Base-by-base conservation (phyloP, 805 yeast genomes). In the Kluyveromyces siamensis region DNA sequence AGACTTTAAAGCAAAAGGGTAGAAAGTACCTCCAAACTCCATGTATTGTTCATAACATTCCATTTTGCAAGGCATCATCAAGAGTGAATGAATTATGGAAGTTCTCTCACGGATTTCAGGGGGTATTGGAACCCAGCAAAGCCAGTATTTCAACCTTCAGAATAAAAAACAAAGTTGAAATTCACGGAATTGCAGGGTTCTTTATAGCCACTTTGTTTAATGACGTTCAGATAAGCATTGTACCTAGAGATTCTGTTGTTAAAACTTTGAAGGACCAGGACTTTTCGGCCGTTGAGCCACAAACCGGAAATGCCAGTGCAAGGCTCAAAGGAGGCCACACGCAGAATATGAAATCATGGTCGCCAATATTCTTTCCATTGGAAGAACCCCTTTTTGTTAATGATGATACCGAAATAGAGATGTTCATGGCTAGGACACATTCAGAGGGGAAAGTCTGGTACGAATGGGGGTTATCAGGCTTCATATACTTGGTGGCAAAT, bases 181-280 rank as follows among this genome's bases (percentile, higher is more conserved):
- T 87, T 2, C 90, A 87, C 61, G 96, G 91, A 0, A 62, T 89
- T 36, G 69, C 80, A 3, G 96, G 96, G 0, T 81, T 72, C 58
- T 90, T 90, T 58, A 73, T 73, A n/a, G 81, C 93, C 0, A 75
- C 66, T 2, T 70, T 89, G n/a, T 86, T 80, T 61, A 77, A 74
- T 1, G 83, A 79, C 43, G 69, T 81, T 21, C 60, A 60, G 8
- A 27, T 63, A 17, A 63, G 68, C 2, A 65, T 60, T 18, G 19
- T 65, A 14, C 69, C 69, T 2, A 48, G 59, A 38, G 56, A 56
- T 19, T 50, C 55, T 4, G 45, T 52, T 2, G 45, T 60, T 8
- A 55, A 55, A 47, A 40, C 50, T 27, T 18, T 42, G 37, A 48
- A 37, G 65, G 25, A 59, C 47, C 45, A 52, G 56, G 44, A 41